Conservation (phyloP, 2,329 filamentous ascomycete genomes). For the Fusarium abutilonis region DNA sequence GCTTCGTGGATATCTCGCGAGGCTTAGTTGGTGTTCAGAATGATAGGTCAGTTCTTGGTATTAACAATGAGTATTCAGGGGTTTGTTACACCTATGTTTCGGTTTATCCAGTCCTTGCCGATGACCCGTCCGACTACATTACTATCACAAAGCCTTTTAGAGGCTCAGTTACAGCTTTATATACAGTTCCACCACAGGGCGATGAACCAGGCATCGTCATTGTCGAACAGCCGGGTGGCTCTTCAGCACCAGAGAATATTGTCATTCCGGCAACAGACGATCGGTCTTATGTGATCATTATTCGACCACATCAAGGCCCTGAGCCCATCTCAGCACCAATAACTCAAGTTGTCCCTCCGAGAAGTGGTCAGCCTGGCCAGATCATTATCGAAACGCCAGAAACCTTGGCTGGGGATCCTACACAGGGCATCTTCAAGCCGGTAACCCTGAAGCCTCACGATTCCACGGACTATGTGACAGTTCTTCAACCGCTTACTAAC, state of each 20-base stretch:
- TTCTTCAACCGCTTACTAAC: slow-evolving; percentile 23
- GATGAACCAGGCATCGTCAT: slow-evolving; percentile 37
- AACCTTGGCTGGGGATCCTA: slow-evolving; percentile 1
- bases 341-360: slow-evolving; percentile 28
- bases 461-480: slow-evolving; percentile 27
- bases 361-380: slow-evolving; percentile 15
- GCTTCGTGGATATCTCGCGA: slow-evolving; percentile 6
- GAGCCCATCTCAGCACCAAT: slow-evolving; percentile 28
- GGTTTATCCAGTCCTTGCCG: slow-evolving; percentile 38
- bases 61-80: slow-evolving; percentile 37
- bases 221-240: slow-evolving; percentile 28
- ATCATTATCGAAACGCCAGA: slow-evolving; percentile 41
- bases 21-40: slow-evolving; percentile 34
- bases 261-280: slow-evolving; percentile 34
- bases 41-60: slow-evolving; percentile 36
- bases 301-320: slow-evolving; percentile 32
- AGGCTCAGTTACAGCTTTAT: slow-evolving; percentile 30
- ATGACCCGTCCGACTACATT: slow-evolving; percentile 30
- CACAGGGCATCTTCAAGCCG: slow-evolving; percentile 2
- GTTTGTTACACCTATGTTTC: slow-evolving; percentile 45
- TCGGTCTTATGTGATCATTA: slow-evolving; percentile 34
- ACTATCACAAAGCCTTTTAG: slow-evolving; percentile 37
- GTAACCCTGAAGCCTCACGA: slow-evolving; percentile 25
- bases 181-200: slow-evolving; percentile 35
- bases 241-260: slow-evolving; percentile 24